Conservation (phyloP, 306 rosid genomes). For the Prunus dulcis region DNA sequence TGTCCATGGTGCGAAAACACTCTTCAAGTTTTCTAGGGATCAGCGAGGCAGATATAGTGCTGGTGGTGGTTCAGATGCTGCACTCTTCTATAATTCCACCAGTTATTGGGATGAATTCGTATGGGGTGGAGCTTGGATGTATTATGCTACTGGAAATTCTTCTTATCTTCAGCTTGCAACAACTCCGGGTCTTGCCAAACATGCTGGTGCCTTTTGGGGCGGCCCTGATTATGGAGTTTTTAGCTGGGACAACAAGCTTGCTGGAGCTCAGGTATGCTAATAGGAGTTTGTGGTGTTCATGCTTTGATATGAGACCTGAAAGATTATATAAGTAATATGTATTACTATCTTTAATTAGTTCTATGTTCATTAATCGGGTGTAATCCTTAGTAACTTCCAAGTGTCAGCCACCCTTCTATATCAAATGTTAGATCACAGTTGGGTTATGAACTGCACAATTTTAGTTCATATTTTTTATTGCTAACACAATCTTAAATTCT, state of each 20-base stretch:
- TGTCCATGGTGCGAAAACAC: slow-evolving; percentile 89
- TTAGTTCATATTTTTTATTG: not conserved
- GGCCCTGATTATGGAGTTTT: slow-evolving; percentile 91
- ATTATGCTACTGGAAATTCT: slow-evolving; percentile 88
- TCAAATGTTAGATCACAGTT: not conserved
- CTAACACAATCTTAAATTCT: slow-evolving; percentile 13
- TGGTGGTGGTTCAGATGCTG: slow-evolving; percentile 57
- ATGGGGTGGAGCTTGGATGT: slow-evolving; percentile 99
- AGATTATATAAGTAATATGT: not conserved
- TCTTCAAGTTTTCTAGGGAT: slow-evolving; percentile 63
- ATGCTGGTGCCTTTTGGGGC: slow-evolving; percentile 99
- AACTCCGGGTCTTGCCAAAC: slow-evolving; percentile 77
- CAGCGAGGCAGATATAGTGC: slow-evolving; percentile 80
- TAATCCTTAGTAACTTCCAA: not conserved
- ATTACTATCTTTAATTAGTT: not conserved
- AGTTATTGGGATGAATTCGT: slow-evolving; percentile 83
- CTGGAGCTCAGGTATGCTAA: slow-evolving; percentile 88
- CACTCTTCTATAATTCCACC: slow-evolving; percentile 77
- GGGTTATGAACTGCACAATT: not conserved
- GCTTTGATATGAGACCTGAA: not conserved
- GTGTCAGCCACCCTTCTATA: not conserved
- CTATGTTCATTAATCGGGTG: not conserved
- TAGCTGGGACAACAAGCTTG: slow-evolving; percentile 99
- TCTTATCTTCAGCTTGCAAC: slow-evolving; percentile 89
- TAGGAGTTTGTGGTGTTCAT: not conserved